Evolutionary conservation across 1,284 basidiomycete species (phyloP).

Genomic region (Phellopilus nigrolimitatus): DNA sequence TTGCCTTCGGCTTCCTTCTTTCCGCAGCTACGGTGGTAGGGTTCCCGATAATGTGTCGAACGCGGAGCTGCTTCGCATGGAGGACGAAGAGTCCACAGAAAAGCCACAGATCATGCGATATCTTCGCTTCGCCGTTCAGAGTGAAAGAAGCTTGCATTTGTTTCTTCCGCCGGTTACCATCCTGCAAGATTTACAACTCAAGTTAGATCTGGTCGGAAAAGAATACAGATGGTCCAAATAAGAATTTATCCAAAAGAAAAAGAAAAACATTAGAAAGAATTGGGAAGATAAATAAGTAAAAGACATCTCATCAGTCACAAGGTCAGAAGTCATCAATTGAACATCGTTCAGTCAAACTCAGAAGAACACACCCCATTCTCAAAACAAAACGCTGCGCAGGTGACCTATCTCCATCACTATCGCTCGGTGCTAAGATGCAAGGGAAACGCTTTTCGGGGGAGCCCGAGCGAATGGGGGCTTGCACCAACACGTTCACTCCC

Average conservation of each 20-base stretch:
- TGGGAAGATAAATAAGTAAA: too few relatives aligned
- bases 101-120: conserved; percentile 30
- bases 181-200: neutral
- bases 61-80: conserved; percentile 8
- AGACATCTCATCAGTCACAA: neutral
- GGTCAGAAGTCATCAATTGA: neutral
- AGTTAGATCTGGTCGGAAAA: neutral
- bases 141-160: conserved; percentile 11
- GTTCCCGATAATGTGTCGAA: neutral
- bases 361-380: neutral
- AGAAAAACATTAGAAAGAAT: too few relatives aligned
- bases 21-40: neutral
- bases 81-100: conserved; percentile 26
- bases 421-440: neutral
- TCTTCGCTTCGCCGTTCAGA: conserved; percentile 31
- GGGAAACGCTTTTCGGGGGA: neutral
- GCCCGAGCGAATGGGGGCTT: neutral
- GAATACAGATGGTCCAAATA: neutral
- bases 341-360: neutral
- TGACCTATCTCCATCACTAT: neutral
- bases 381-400: conserved; percentile 1
- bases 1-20: neutral
- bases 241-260: neutral
- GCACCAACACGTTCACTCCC: neutral
- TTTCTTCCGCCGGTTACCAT: neutral